Base-by-base conservation (phyloP, 352 stramenopile genomes). In the Pythium monospermum region DNA sequence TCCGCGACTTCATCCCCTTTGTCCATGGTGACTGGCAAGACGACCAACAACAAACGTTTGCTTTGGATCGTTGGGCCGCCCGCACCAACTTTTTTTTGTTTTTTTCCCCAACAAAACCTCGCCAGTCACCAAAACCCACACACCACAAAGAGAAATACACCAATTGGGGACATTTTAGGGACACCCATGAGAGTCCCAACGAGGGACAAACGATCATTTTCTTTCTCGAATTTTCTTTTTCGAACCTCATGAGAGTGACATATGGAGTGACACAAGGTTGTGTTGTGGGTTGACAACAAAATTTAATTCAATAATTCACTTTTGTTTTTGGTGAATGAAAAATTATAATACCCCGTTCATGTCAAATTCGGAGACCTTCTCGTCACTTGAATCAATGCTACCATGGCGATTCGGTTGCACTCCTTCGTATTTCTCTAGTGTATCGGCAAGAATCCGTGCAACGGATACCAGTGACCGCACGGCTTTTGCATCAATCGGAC, bases 1-100 rank as follows among this genome's bases (percentile, higher is more conserved):
- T 92, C 82, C 40, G 81, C 81, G 31, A 58, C 65, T 21, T 60
- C 71, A 51, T 90, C 76, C 23, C 59, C 47, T 40, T 64, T 74
- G 68, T 78, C 76, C 28, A 39, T 63, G 51, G 33, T 59, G 26
- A 41, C 36, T 35, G n/a, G n/a, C n/a, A n/a, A n/a, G n/a, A n/a
- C n/a, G n/a, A n/a, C n/a, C n/a, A n/a, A n/a, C n/a, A n/a, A n/a
- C n/a, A n/a, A n/a, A n/a, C n/a, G n/a, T n/a, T n/a, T n/a, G n/a
- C n/a, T n/a, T n/a, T n/a, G 11, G 36, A 21, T 16, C 36, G 36
- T 41, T 55, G 26, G 26, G 21, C 30, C 43, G 36, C 41, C 40
- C 54, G 48, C 37, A 27, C 32, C 27, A 8, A 7, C 42, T 64
- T 36, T 51, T 51, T 46, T 66, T 57, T 59, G 35, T 38, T 53